These are phyloP conservation scores for Ceratocystis cubensis DNA, from an alignment of 2,329 filamentous ascomycete species.

Conservation along the genomic window DNA sequence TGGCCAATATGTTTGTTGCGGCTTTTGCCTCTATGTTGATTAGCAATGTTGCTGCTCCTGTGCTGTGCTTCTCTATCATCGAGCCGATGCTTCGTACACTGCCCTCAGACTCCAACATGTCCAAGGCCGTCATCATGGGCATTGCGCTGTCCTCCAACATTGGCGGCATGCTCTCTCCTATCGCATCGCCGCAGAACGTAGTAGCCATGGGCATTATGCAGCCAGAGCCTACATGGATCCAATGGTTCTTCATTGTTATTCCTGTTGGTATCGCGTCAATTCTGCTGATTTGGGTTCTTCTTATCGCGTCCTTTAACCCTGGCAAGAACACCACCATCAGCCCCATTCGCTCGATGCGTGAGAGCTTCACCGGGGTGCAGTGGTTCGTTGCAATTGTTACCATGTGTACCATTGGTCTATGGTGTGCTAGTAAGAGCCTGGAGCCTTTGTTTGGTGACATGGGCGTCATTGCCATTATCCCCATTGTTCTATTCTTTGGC, in stretches of 20 bases:
- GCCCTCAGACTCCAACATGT: constrained; percentile 79
- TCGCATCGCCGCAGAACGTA: constrained; percentile 94
- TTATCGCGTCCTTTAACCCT: constrained; percentile 75
- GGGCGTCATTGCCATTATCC: constrained; percentile 95
- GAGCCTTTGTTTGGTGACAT: constrained; percentile 88
- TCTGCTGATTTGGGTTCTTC: constrained; percentile 73
- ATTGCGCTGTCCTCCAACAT: constrained; percentile 94
- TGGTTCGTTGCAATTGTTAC: constrained; percentile 87
- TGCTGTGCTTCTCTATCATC: constrained; percentile 95
- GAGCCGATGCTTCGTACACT: constrained; percentile 94
- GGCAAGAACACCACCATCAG: constrained; percentile 78
- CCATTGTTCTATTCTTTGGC: constrained; percentile 90
- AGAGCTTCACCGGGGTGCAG: constrained; percentile 76
- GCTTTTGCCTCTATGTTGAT: constrained; percentile 99
- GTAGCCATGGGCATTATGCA: constrained; percentile 94
- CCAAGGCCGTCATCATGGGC: constrained; percentile 86
- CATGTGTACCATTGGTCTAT: constrained; percentile 70
- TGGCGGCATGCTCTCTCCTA: constrained; percentile 89
- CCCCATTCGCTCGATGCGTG: constrained; percentile 78
- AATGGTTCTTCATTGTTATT: constrained; percentile 94
- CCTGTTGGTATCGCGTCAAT: constrained; percentile 87
- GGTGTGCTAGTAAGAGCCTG: constrained; percentile 85
- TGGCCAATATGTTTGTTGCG: constrained; percentile 98
- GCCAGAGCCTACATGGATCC: constrained; percentile 79
- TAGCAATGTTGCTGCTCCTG: constrained; percentile 92